Evolutionary conservation across 352 stramenopile genomes (phyloP), one percentile per base, ranked within the genome.

Genomic region (Globisporangium abappressorium): DNA sequence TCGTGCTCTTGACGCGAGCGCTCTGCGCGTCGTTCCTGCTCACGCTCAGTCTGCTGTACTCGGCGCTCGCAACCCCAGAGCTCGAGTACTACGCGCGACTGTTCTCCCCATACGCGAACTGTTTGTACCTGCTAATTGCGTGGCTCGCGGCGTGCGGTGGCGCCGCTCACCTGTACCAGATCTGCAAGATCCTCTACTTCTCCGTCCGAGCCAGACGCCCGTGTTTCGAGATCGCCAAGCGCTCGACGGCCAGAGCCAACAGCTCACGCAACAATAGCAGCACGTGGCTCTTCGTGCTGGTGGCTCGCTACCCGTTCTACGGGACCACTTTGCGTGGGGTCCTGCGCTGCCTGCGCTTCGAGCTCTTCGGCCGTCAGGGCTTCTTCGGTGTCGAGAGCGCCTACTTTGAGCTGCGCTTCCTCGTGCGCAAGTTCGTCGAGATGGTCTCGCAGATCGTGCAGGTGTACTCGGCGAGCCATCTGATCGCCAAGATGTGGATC

Each of bases 371-470:
- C 12, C 60, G 41, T 2, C 43, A 64, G 26, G 49, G 58, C 22
- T 60, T 66, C 12, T 65, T 75, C 24, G 51, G 68, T 9, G 46
- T 70, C 36, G 57, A 64, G 34, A 64, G 65, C 8, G 33, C 34
- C 41, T 72, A 70, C 38, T 75, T 77, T 54, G 64, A 75, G 26
- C 12, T 58, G 9, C 36, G 62, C 8, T 77, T 73, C 12, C 30
- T 75, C 5, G 18, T 70, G 9, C 58, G 65, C 36, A 69, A 75
- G 55, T 24, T 60, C 15, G 11, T 70, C 18, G 69, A 77, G 61
- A 73, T 75, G 55, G 41, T 68, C 22, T 77, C 69, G 20, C 71
- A 77, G 62, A 73, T 47, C 9, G 3, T 66, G 3, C 68, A 77
- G 46, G 68, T 63, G 41, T 69, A 72, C 38, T 43, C 62, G 7